Conservation (phyloP, 441 rosid genomes). For the Euphorbia celastroides region DNA sequence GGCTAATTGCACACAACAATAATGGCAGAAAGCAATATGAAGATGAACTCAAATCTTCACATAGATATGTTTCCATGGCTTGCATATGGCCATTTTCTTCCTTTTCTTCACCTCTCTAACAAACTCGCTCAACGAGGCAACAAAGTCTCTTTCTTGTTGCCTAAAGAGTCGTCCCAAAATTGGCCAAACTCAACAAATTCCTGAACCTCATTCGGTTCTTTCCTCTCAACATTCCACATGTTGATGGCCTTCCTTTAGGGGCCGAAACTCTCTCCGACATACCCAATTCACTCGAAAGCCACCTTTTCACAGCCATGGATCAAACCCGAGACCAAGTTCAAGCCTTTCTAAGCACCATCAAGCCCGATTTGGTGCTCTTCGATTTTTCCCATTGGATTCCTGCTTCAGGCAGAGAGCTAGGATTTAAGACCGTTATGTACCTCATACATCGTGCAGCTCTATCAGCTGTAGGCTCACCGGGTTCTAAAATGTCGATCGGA, state of each 20-base stretch:
- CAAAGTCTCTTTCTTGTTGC: background rate
- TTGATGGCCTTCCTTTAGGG: conserved; percentile 54
- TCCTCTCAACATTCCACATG: conserved; percentile 44
- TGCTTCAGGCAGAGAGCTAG: background rate
- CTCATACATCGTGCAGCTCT: background rate
- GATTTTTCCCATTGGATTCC: conserved; percentile 22
- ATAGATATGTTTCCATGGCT: conserved; percentile 8
- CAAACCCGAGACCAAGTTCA: conserved; percentile 6
- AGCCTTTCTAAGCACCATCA: conserved; percentile 7
- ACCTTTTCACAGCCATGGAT: conserved; percentile 11
- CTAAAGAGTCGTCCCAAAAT: background rate
- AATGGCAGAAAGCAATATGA: background rate
- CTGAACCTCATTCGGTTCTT: conserved; percentile 42
- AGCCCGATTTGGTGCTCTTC: conserved; percentile 19
- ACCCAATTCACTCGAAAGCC: conserved; percentile 13
- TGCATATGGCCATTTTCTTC: conserved; percentile 6
- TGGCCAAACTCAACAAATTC: background rate
- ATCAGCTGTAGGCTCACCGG: background rate
- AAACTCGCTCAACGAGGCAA: background rate
- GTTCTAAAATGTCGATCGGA: no score
- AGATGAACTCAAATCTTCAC: background rate
- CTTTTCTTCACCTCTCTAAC: conserved; percentile 5
- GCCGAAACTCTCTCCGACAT: conserved; percentile 36
- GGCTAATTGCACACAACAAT: background rate
- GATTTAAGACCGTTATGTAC: conserved; percentile 15